A percentile compares a stretch with the other conserved stretches of the same genome.
phyloP scores from a whole-genome alignment of 331 rosid species.

The Rosa hybrid region DNA sequence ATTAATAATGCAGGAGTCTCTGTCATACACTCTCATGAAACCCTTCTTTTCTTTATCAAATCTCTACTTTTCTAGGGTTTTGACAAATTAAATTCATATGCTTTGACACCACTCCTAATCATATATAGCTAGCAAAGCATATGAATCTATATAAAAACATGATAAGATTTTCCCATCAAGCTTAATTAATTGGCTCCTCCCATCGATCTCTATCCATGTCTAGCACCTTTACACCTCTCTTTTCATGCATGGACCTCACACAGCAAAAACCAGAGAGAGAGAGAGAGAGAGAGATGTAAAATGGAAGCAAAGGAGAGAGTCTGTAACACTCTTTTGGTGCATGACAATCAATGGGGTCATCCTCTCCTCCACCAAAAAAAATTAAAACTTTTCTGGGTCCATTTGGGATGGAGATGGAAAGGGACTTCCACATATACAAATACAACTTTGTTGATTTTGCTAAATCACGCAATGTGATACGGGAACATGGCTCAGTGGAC shows the following conservation, averaged over 20 bases:
- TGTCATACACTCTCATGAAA: background rate
- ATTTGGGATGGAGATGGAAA: slow-evolving; percentile 58
- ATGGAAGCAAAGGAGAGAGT: slow-evolving; percentile 85
- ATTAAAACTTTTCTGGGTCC: slow-evolving; percentile 45
- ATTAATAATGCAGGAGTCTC: slow-evolving; percentile 9
- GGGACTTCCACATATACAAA: slow-evolving; percentile 42
- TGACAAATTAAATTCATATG: slow-evolving; percentile 36
- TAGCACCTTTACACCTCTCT: slow-evolving; percentile 58
- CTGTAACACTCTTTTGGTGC: slow-evolving; percentile 65
- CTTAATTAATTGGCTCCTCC: slow-evolving; percentile 27
- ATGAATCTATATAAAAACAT: slow-evolving; percentile 30
- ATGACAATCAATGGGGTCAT: slow-evolving; percentile 61
- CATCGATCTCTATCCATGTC: slow-evolving; percentile 26
- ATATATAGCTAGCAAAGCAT: slow-evolving; percentile 29
- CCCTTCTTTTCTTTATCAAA: slow-evolving; percentile 6
- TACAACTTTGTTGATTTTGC: slow-evolving; percentile 20
- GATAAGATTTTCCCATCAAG: slow-evolving; percentile 55
- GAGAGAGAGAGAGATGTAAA: slow-evolving; percentile 69
- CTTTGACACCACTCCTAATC: slow-evolving; percentile 65
- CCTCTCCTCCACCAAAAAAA: slow-evolving; percentile 43
- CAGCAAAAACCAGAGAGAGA: slow-evolving; percentile 28
- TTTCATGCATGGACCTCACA: slow-evolving; percentile 58
- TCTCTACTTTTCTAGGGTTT: slow-evolving; percentile 29
- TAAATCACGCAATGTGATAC: slow-evolving; percentile 44
- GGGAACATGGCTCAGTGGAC: slow-evolving; percentile 52